phyloP scores from a whole-genome alignment of 176 grass and related monocot species.

The Oryza coarctata region DNA sequence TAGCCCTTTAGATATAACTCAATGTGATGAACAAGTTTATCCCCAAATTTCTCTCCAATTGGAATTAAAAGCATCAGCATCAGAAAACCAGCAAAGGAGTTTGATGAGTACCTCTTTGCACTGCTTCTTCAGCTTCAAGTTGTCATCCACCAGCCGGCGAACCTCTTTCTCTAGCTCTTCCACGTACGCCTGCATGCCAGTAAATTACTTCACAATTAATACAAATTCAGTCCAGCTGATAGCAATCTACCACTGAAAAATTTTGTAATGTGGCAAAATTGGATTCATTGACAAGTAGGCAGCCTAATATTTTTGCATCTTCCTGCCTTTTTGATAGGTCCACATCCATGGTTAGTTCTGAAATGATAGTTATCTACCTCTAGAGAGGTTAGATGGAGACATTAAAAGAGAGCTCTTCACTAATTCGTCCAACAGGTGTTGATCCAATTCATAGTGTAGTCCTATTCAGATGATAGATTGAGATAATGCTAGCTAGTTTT shows the following conservation, averaged over 20 bases:
- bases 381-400: not conserved
- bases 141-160: constrained; percentile 51
- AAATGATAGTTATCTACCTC: not conserved
- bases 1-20: too few relatives aligned
- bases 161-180: constrained; percentile 56
- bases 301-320: not conserved
- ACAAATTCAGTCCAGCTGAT: not conserved
- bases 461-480: not conserved
- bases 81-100: too few relatives aligned
- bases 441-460: not conserved
- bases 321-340: not conserved
- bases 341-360: not conserved
- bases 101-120: constrained; percentile 51
- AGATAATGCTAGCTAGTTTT: not conserved
- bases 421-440: not conserved
- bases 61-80: too few relatives aligned
- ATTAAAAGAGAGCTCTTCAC: not conserved
- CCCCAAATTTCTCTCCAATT: too few relatives aligned
- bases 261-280: not conserved
- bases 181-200: constrained; percentile 45
- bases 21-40: too few relatives aligned
- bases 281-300: not conserved
- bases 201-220: not conserved
- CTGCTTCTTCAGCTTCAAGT: constrained; percentile 55
- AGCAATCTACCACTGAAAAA: not conserved